Evolutionary conservation across 306 rosid species (phyloP).

Genomic region (Carpinus viminea): DNA sequence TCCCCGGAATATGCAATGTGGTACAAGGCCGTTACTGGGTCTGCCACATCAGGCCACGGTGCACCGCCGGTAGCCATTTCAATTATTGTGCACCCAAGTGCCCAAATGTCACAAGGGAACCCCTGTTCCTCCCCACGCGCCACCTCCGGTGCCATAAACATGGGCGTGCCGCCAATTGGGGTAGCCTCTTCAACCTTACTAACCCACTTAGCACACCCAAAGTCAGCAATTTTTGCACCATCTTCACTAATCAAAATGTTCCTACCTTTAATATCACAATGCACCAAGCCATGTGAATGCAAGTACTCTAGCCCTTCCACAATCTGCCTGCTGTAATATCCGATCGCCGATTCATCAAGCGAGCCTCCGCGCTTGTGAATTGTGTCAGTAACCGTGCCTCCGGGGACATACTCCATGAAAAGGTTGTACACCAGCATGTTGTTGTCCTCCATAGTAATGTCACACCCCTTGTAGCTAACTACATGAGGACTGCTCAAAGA

Average conservation of each 20-base stretch:
- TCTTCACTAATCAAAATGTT: constrained; percentile 60
- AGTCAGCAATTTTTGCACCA: constrained; percentile 78
- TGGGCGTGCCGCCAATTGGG: constrained; percentile 67
- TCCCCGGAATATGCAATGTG: constrained; percentile 60
- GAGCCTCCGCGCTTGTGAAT: constrained; percentile 39
- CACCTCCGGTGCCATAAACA: constrained; percentile 92
- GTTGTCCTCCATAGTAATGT: constrained; percentile 52
- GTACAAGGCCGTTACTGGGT: constrained; percentile 64
- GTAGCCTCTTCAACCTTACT: not conserved
- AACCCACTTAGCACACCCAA: constrained; percentile 71
- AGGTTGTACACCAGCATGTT: constrained; percentile 56
- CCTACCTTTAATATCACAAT: constrained; percentile 86
- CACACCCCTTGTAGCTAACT: constrained; percentile 64
- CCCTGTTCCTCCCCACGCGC: constrained; percentile 85
- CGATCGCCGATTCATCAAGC: constrained; percentile 34
- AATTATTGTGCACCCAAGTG: constrained; percentile 80
- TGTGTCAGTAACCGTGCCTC: constrained; percentile 49
- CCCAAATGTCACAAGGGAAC: constrained; percentile 74
- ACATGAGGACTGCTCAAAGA: constrained; percentile 56
- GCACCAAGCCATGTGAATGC: constrained; percentile 70
- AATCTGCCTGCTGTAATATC: constrained; percentile 44
- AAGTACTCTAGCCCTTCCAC: constrained; percentile 63
- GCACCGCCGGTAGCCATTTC: constrained; percentile 67
- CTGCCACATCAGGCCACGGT: constrained; percentile 62
- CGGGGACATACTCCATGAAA: constrained; percentile 70